Base-by-base conservation (phyloP, 352 stramenopile genomes). In the Halophytophthora batemanensis region DNA sequence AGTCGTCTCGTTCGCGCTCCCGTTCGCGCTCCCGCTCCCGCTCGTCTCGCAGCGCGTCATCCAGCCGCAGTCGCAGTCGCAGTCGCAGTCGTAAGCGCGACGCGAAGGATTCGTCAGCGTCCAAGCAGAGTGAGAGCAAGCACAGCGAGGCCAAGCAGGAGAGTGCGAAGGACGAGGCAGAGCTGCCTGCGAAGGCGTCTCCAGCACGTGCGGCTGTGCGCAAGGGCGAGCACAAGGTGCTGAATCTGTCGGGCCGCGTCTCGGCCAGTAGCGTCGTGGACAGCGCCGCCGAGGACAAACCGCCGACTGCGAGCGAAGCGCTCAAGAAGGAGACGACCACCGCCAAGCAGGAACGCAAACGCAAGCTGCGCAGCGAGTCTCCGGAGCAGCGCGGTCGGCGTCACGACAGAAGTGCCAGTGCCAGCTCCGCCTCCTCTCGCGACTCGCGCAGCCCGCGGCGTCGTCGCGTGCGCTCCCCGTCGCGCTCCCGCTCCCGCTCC, bases 141-240 rank as follows among this genome's bases (percentile, higher is more conserved):
- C 10, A 13, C 11, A 49, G 1, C 3, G 39, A 45, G 33, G 54
- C 3, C 15, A 53, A 51, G 23, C n/a, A n/a, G n/a, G n/a, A n/a
- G n/a, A n/a, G n/a, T n/a, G 46, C 51, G 4, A 59, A 63, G 40
- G 53, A 56, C 19, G 53, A 56, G 23, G 53, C 45, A 17, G 42
- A 50, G 4, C 1, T 65, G 6, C 23, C 50, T n/a, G 28, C 61
- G 14, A 50, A 17, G 37, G 50, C 50, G 19, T 59, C 51, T 13
- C 47, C 56, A 25, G 61, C 38, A 4, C 55, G 47, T 12, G 35
- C 49, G 28, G 50, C 64, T 45, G 59, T 66, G 33, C 46, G 44
- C n/a, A 69, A 72, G 33, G 59, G 59, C 25, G 59, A 72, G 41
- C 56, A 50, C 29, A 72, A 69, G 51, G 42, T 71, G 15, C 48